Conservation (phyloP, 169 alveolate species). For the Plasmodium relictum region DNA sequence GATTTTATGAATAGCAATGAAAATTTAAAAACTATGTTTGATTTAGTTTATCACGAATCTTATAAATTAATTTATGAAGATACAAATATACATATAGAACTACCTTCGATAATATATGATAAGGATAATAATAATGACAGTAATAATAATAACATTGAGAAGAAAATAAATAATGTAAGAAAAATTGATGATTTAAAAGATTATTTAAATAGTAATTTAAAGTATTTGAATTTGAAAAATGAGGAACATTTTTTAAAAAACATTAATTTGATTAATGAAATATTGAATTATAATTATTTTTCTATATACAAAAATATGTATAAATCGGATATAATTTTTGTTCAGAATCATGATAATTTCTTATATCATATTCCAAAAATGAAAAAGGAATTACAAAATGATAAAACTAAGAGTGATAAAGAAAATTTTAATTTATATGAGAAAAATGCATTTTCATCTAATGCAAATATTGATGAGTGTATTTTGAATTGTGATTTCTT, state of each 20-base stretch:
- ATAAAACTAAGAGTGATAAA: neutral
- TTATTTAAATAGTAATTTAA: constrained; percentile 8
- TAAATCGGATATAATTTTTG: neutral
- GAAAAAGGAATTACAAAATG: too few relatives aligned
- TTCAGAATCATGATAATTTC: constrained; percentile 45
- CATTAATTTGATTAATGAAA: constrained; percentile 22
- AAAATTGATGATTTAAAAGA: constrained; percentile 14
- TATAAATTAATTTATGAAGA: constrained; percentile 37
- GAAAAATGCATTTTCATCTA: neutral
- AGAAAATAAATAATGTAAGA: neutral
- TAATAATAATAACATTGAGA: neutral
- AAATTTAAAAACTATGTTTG: neutral
- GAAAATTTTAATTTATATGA: neutral
- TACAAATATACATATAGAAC: constrained; percentile 41
- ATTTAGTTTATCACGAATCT: constrained; percentile 28
- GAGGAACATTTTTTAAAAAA: constrained; percentile 19
- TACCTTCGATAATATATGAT: constrained; percentile 11
- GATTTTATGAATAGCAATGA: neutral
- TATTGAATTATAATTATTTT: constrained; percentile 30
- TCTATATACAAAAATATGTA: neutral
- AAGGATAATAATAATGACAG: neutral
- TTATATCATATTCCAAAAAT: neutral
- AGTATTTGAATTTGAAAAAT: constrained; percentile 19
- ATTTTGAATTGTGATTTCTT: neutral
- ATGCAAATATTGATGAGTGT: too few relatives aligned